phyloP scores from a whole-genome alignment of 2,329 filamentous ascomycete species.

The Beauveria australis region DNA sequence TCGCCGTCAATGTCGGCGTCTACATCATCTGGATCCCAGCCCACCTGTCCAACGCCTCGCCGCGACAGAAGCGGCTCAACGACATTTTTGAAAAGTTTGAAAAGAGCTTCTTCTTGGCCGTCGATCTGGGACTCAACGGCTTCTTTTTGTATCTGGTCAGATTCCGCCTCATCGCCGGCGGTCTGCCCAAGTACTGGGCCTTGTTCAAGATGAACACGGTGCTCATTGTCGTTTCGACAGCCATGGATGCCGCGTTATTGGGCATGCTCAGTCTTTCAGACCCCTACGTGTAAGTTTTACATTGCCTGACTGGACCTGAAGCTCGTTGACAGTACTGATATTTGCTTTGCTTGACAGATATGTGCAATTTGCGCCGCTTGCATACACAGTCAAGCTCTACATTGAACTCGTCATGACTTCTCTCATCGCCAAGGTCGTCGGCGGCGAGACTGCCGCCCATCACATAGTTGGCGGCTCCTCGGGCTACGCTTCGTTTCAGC shows the following conservation, averaged over 20 bases:
- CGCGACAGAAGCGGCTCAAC: conserved; percentile 12
- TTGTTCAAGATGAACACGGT: conserved; percentile 40
- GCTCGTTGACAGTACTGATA: not conserved
- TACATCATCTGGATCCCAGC: conserved; percentile 32
- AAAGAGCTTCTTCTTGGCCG: conserved; percentile 40
- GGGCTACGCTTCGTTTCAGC: not conserved
- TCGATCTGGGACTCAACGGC: conserved; percentile 40
- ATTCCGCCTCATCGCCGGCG: conserved; percentile 35
- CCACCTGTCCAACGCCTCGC: conserved; percentile 17
- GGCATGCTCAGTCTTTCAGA: conserved; percentile 18
- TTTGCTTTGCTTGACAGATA: not conserved
- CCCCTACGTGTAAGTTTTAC: not conserved
- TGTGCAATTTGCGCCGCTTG: conserved; percentile 12
- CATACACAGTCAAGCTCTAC: conserved; percentile 11
- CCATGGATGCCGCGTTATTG: conserved; percentile 32
- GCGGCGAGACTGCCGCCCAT: not conserved
- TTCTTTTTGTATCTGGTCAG: conserved; percentile 41
- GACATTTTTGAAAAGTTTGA: conserved; percentile 18
- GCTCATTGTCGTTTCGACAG: conserved; percentile 38
- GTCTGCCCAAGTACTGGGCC: conserved; percentile 41
- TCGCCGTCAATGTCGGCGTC: conserved; percentile 30
- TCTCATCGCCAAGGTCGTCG: conserved; percentile 11
- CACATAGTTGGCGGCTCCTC: not conserved
- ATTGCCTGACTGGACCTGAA: not conserved
- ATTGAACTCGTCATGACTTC: conserved; percentile 12